These are phyloP conservation scores for Aphanoascus verrucosus DNA, from an alignment of 2,329 filamentous ascomycete genomes.

Conservation along the genomic window DNA sequence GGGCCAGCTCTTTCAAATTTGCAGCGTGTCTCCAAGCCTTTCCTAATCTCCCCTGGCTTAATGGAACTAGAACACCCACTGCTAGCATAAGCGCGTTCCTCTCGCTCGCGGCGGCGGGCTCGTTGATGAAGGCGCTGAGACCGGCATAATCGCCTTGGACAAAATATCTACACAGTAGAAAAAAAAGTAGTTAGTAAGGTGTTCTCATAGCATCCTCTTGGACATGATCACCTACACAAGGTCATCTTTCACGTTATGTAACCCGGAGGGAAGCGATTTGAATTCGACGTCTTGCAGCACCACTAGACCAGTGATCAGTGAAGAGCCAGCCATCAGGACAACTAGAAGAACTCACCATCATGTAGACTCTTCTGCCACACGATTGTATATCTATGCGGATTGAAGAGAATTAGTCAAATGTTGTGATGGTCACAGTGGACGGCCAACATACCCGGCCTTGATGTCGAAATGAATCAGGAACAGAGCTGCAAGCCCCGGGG, in stretches of 20 bases:
- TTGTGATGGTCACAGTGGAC: not conserved
- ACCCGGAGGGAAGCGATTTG: conserved; percentile 85
- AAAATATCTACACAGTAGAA: conserved; percentile 59
- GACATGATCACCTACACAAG: conserved; percentile 43
- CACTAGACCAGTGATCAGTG: conserved; percentile 28
- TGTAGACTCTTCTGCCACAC: conserved; percentile 69
- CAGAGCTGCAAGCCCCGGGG: conserved; percentile 56
- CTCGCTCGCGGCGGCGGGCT: conserved; percentile 63
- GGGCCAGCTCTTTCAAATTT: conserved; percentile 61
- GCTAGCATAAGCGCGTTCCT: conserved; percentile 89
- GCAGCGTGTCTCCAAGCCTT: conserved; percentile 82
- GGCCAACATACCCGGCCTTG: conserved; percentile 60
- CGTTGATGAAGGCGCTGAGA: conserved; percentile 82
- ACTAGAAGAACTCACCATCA: conserved; percentile 43
- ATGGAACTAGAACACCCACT: conserved; percentile 75
- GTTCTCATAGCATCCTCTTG: not conserved
- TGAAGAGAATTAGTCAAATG: conserved; percentile 6
- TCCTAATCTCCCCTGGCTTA: conserved; percentile 75
- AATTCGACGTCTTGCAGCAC: conserved; percentile 83
- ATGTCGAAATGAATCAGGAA: conserved; percentile 89
- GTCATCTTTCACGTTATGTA: conserved; percentile 81
- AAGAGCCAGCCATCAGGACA: not conserved
- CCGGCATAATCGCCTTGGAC: conserved; percentile 76
- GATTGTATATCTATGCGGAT: conserved; percentile 57
- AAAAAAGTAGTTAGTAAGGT: not conserved